Base-by-base conservation (phyloP, 352 stramenopile genomes). In the Phytopythium vexans region DNA sequence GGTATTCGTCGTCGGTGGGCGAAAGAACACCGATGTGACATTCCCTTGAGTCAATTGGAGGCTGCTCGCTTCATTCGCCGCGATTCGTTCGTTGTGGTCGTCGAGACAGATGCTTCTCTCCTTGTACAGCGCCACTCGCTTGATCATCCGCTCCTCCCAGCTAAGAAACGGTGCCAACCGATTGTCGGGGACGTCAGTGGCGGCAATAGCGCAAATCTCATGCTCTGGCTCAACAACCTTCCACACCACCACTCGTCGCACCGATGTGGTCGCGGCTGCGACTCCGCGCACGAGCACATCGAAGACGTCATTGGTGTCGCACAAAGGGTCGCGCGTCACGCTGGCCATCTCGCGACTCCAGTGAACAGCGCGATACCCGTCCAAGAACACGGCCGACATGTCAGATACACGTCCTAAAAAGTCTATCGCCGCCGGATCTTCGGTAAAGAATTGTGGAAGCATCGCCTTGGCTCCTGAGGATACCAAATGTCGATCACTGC, bases 161-260 rank as follows among this genome's bases (percentile, higher is more conserved):
- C 81, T 54, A 3, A 82, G 14, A 49, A 94, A 94, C 5, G 83
- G 73, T 32, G 65, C 31, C 1, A 89, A 31, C 8, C 83, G 68
- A 53, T 94, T 81, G 0, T 77, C 74, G 0, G 77, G 77, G 7
- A 89, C 51, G 6, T 83, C 68, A 0, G 75, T 87, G 14, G 66
- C 72, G 14, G 74, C 76, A 6, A 93, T 60, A 4, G 72, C 66
- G 9, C 82, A 63, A 9, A 92, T 70, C 9, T 74, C 59, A 21
- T 54, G 16, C 31, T 40, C 66, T 11, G n/a, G 43, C 31, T 58
- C 57, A 5, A 40, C 58, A 4, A 89, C 70, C 57, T 77, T 77
- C 81, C 83, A 93, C 2, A 93, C 38, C 8, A 54, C 53, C 0
- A 89, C 67, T 6, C 77, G 65, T 9, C 77, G 64, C 3, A 89